A percentile compares a stretch with the other conserved stretches of the same genome.
Conservation (phyloP, 768 basidiomycete species). For the button mushroom (Agaricus bisporus) region DNA sequence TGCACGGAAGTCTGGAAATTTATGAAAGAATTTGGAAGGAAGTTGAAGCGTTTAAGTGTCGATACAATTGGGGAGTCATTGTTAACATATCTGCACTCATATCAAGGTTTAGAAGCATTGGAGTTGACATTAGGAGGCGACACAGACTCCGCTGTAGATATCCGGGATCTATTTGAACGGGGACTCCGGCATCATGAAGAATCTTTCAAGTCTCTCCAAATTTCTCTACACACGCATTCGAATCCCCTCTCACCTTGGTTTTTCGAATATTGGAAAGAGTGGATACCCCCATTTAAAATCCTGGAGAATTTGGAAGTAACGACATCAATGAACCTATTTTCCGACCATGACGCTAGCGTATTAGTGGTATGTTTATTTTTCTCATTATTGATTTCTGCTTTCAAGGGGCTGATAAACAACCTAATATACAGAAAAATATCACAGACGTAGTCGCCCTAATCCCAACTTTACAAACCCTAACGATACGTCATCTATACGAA, state of each 20-base stretch:
- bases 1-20: not conserved
- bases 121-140: not conserved
- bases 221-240: not conserved
- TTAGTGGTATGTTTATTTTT: not conserved
- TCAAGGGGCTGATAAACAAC: not conserved
- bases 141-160: not conserved
- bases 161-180: not conserved
- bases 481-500: conserved; percentile 1
- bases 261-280: conserved; percentile 6
- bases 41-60: not conserved
- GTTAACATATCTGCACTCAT: conserved; percentile 3
- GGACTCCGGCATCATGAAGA: not conserved
- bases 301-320: not conserved
- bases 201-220: not conserved
- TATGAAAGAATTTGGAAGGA: not conserved
- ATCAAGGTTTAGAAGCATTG: conserved; percentile 1
- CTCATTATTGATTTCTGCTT: not conserved
- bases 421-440: not conserved
- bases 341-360: not conserved
- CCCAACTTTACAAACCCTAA: not conserved
- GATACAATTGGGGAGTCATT: conserved; percentile 1
- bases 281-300: not conserved
- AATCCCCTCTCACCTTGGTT: not conserved
- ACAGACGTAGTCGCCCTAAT: not conserved
- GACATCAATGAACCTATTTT: conserved; percentile 1